These are phyloP conservation scores for Fennellomyces sp. DNA, from an alignment of 371 early-diverging fungal species.

Conservation along the genomic window DNA sequence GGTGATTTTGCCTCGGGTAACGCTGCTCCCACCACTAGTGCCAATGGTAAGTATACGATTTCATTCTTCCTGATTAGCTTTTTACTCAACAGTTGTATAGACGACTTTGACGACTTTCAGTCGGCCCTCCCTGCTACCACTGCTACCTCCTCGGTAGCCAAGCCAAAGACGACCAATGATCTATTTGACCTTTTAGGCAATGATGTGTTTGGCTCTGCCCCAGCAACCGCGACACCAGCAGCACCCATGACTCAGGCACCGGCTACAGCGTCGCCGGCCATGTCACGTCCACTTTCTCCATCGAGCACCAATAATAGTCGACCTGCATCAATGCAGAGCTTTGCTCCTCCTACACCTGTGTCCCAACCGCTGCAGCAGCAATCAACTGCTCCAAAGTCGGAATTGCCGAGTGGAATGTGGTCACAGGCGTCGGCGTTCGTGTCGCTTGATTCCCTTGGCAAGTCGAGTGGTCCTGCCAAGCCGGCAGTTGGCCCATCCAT, in stretches of 20 bases:
- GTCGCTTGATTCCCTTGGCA: slow-evolving; percentile 61
- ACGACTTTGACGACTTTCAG: slow-evolving; percentile 71
- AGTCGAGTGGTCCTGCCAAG: slow-evolving; percentile 33
- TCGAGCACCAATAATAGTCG: slow-evolving; percentile 6
- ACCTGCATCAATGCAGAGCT: slow-evolving; percentile 6
- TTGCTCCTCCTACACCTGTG: background rate
- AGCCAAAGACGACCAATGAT: slow-evolving; percentile 26
- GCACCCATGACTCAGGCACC: background rate
- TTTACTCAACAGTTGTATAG: no score
- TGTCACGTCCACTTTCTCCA: slow-evolving; percentile 14
- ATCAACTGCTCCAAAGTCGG: slow-evolving; percentile 1
- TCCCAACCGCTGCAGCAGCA: background rate
- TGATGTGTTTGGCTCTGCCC: slow-evolving; percentile 22
- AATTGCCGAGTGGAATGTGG: slow-evolving; percentile 54
- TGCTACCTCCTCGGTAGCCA: slow-evolving; percentile 5
- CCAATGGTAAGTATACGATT: slow-evolving; percentile 14
- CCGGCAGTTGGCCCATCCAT: slow-evolving; percentile 55
- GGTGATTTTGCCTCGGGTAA: slow-evolving; percentile 51
- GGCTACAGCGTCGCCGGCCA: background rate
- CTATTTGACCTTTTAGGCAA: slow-evolving; percentile 49
- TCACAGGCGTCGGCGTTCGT: slow-evolving; percentile 60
- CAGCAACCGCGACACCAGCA: slow-evolving; percentile 10
- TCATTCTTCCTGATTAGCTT: no score
- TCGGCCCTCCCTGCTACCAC: slow-evolving; percentile 40
- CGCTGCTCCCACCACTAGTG: slow-evolving; percentile 21